Percentiles rank a stretch among this genome's conserved stretches.
Evolutionary conservation across 78 protist genomes (phyloP).

Genomic region (Paulinella micropora): DNA sequence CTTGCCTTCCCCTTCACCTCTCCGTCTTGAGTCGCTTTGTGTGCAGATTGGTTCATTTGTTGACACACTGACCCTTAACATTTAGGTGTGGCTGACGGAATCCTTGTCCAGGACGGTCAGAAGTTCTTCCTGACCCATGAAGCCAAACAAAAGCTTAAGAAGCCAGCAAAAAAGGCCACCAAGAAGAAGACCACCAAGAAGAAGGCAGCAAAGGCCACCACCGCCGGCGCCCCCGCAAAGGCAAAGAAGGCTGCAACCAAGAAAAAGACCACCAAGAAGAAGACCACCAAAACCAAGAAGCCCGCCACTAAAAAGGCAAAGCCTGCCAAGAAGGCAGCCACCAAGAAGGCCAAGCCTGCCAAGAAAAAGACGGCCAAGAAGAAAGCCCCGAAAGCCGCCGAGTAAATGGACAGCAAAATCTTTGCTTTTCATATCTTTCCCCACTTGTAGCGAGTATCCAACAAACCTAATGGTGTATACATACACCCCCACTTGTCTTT

Average conservation of each 20-base stretch:
- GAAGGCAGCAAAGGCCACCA: background rate
- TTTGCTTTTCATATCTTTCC: too few species aligned
- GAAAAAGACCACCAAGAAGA: constrained; percentile 13
- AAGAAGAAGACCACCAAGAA: background rate
- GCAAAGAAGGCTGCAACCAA: background rate
- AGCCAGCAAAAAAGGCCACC: background rate
- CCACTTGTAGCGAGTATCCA: background rate
- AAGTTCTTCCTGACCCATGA: background rate
- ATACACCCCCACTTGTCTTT: background rate
- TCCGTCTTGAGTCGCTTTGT: too few species aligned
- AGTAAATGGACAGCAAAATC: background rate
- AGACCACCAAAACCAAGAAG: background rate
- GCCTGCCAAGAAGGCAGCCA: background rate
- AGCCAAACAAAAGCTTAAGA: background rate
- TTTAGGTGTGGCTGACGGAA: background rate
- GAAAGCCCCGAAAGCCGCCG: background rate
- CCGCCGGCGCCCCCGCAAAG: too few species aligned
- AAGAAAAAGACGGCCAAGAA: constrained; percentile 9
- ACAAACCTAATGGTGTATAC: background rate
- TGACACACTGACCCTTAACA: too few species aligned
- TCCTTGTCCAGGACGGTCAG: background rate
- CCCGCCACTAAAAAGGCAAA: background rate
- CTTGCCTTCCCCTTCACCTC: too few species aligned
- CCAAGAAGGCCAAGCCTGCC: background rate
- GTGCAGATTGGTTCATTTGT: too few species aligned